Evolutionary conservation across 805 yeast species (phyloP).

Genomic region (Candida odintsovae): DNA sequence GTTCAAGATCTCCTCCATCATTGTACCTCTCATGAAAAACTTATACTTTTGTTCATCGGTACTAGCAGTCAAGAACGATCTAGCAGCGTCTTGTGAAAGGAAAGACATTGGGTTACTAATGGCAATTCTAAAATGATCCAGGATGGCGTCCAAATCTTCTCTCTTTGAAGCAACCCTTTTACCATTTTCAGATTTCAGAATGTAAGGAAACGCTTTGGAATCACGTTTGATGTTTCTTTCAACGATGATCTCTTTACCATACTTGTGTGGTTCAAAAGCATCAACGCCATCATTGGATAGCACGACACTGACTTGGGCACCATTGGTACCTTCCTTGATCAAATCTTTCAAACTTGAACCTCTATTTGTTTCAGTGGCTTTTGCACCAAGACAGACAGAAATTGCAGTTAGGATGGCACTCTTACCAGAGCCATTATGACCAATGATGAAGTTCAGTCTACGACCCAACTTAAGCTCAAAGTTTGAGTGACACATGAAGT

Average conservation of each 20-base stretch:
- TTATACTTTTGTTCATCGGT: slow-evolving; percentile 66
- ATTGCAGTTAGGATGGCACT: slow-evolving; percentile 85
- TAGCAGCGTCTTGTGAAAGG: slow-evolving; percentile 89
- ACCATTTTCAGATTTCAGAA: slow-evolving; percentile 47
- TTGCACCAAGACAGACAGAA: slow-evolving; percentile 82
- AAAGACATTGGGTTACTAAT: slow-evolving; percentile 91
- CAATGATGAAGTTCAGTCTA: slow-evolving; percentile 78
- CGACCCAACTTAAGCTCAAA: slow-evolving; percentile 75
- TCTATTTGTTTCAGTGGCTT: slow-evolving; percentile 81
- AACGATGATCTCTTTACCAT: slow-evolving; percentile 63
- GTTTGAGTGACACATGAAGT: slow-evolving; percentile 88
- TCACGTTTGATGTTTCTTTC: slow-evolving; percentile 58
- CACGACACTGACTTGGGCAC: slow-evolving; percentile 62
- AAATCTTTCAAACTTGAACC: slow-evolving; percentile 66
- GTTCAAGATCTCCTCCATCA: slow-evolving; percentile 57
- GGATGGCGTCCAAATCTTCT: slow-evolving; percentile 58
- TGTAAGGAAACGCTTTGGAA: slow-evolving; percentile 45
- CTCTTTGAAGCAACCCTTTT: slow-evolving; percentile 54
- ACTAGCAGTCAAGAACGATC: slow-evolving; percentile 78
- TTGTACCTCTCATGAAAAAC: slow-evolving; percentile 76
- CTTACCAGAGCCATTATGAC: slow-evolving; percentile 89
- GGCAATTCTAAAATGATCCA: slow-evolving; percentile 67
- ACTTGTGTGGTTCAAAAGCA: slow-evolving; percentile 56
- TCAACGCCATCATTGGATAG: slow-evolving; percentile 62
- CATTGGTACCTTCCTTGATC: slow-evolving; percentile 68